Evolutionary conservation across 495 filamentous ascomycete genomes (phyloP), one percentile per base, ranked within the genome.

Genomic region (Wilcoxina mikolae): DNA sequence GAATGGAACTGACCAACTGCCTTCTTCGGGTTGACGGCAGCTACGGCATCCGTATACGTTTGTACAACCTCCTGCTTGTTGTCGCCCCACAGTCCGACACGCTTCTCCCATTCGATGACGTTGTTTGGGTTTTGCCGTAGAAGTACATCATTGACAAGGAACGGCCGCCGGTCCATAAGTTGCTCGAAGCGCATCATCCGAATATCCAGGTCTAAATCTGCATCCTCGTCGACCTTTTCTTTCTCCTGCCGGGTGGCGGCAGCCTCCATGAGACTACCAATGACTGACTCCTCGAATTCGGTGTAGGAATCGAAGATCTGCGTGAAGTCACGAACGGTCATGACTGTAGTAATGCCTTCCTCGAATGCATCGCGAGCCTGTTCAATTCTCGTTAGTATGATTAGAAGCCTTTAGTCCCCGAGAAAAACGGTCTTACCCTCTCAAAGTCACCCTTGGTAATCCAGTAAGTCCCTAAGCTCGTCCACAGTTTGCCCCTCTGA

Each of bases 311-410:
- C 93, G 59, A 99, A 99, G 22, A 96, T 80, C 42, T 95, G 76
- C 0, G 90, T 93, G 62, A 99, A 99, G 70, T 99, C 93, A 49
- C 93, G 79, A n/a, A 96, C 87, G 3, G 93, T 99, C 90, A 95
- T 95, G 54, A 95, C 93, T 0, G 91, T 96, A 25, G 85, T 94
- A 58, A 96, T 86, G 43, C 88, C 93, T 70, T 96, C 89, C 69
- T 99, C 93, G 60, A 94, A 95, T 20, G 94, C 75, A 69, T 99
- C 91, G 58, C 91, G 73, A 0, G 91, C 88, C 20, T 72, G 68
- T 67, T n/a, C 4, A 53, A 33, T n/a, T 25, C 12, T 28, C 38
- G 53, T 58, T 43, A 58, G 53, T 2, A 52, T 20, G 25, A 50
- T 49, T n/a, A n/a, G 22, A 28, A 55, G n/a, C 33, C 55, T 15